These are phyloP conservation scores for Solanum pinnatisectum DNA, from an alignment of 257 asterid genomes.

Conservation along the genomic window DNA sequence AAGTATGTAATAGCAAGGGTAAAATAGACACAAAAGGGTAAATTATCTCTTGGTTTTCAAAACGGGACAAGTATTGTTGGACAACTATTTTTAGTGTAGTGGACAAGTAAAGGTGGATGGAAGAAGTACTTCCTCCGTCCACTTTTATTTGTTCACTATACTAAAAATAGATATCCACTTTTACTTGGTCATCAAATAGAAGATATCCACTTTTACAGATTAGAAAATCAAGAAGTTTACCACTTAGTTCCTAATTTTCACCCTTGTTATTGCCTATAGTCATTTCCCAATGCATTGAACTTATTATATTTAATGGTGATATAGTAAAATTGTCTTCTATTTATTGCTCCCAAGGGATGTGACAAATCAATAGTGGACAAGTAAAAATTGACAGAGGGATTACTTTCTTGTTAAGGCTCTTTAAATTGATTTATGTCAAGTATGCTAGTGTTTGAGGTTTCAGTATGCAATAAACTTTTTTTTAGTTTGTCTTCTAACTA, in stretches of 20 bases:
- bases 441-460: neutral
- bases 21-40: neutral
- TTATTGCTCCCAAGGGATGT: neutral
- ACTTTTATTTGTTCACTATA: neutral
- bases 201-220: neutral
- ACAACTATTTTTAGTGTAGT: neutral
- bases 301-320: neutral
- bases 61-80: neutral
- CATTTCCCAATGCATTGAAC: neutral
- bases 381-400: neutral
- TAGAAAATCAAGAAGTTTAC: neutral
- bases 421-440: neutral
- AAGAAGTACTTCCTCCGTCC: neutral
- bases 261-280: neutral
- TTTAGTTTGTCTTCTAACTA: neutral
- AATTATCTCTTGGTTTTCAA: neutral
- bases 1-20: neutral
- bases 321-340: neutral
- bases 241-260: neutral
- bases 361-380: neutral
- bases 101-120: neutral
- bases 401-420: neutral
- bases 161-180: neutral
- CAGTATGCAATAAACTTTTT: neutral
- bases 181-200: neutral